Evolutionary conservation across 306 rosid genomes (phyloP).

Genomic region (cucumber (Cucumis sativus)): DNA sequence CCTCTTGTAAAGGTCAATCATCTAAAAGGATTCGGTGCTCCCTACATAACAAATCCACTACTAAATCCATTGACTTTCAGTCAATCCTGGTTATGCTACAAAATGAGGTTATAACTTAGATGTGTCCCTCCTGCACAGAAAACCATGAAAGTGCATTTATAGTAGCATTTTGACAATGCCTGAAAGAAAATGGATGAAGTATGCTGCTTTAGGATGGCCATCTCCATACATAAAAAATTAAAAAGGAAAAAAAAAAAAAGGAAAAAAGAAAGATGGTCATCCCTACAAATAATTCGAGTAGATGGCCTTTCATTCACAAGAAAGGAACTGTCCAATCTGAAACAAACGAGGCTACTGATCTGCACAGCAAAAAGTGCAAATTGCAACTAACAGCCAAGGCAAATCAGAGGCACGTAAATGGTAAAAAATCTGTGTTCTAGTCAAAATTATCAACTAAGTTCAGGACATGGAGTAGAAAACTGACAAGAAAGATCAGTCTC

Average conservation of each 20-base stretch:
- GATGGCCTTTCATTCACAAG: not conserved
- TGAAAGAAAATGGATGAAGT: not conserved
- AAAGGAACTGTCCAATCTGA: not conserved
- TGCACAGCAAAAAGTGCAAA: not conserved
- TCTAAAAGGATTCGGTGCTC: not conserved
- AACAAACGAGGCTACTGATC: not conserved
- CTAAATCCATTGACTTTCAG: not conserved
- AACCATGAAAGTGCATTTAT: not conserved
- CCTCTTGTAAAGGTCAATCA: not conserved
- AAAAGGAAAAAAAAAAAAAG: too few relatives aligned
- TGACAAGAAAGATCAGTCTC: not conserved
- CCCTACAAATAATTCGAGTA: not conserved
- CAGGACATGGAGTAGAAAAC: not conserved
- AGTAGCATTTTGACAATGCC: not conserved
- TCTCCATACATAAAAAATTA: not conserved
- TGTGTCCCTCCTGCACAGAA: not conserved
- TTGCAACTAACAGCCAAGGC: not conserved
- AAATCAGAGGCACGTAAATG: not conserved
- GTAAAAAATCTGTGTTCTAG: not conserved
- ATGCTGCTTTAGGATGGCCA: not conserved
- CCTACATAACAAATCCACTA: not conserved
- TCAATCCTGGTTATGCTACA: not conserved
- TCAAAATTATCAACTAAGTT: not conserved
- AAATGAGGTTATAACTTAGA: not conserved
- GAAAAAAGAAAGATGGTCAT: not conserved